phyloP scores from a whole-genome alignment of 2,329 filamentous ascomycete genomes.

The Colletotrichum coccodes region DNA sequence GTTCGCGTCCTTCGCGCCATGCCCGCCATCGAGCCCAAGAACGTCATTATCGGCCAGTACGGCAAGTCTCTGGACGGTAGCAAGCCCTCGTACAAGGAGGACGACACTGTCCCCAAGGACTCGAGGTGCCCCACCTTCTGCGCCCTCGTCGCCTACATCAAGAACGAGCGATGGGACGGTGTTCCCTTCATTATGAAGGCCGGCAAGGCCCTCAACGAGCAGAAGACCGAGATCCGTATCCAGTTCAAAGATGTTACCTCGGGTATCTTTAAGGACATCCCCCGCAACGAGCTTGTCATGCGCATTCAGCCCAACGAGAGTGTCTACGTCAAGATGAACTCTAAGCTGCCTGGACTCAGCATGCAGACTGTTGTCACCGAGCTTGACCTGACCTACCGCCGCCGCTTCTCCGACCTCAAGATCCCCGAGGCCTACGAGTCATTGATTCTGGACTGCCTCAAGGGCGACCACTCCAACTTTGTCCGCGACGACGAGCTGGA shows the following conservation, averaged over 20 bases:
- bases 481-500: constrained; percentile 97
- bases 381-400: constrained; percentile 96
- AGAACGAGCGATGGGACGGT: constrained; percentile 99
- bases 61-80: constrained; percentile 94
- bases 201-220: constrained; percentile 97
- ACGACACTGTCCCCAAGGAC: constrained; percentile 97
- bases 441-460: constrained; percentile 94
- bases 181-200: constrained; percentile 99
- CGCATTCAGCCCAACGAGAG: constrained; percentile 99
- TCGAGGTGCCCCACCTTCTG: constrained; percentile 98
- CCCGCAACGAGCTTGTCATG: constrained; percentile 98
- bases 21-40: constrained; percentile 96
- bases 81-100: constrained; percentile 98
- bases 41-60: constrained; percentile 99
- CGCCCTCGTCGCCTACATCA: constrained; percentile 96
- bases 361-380: constrained; percentile 99
- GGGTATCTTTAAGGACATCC: constrained; percentile 99
- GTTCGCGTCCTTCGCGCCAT: constrained; percentile 95
- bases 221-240: constrained; percentile 99
- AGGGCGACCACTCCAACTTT: constrained; percentile 99
- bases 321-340: constrained; percentile 99
- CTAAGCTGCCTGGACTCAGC: constrained; percentile 95
- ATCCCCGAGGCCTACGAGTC: constrained; percentile 99
- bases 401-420: constrained; percentile 98
- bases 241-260: constrained; percentile 99